Evolutionary conservation across 2,329 filamentous ascomycete genomes (phyloP).

Genomic region (Akanthomyces uredinophilus): DNA sequence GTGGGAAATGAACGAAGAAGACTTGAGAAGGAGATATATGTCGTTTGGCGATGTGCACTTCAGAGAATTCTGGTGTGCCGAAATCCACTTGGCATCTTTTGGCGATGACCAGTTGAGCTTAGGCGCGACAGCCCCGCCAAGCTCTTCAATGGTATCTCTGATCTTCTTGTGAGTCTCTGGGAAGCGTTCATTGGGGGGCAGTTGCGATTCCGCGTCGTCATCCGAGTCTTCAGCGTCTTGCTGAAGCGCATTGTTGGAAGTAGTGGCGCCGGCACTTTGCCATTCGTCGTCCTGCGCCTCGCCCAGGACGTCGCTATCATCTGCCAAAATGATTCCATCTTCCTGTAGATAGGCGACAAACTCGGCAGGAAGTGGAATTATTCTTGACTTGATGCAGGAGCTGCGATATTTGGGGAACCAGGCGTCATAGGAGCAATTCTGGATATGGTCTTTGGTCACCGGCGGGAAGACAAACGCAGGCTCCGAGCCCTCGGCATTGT

Average conservation of each 20-base stretch:
- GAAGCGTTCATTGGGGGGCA: slow-evolving; percentile 54
- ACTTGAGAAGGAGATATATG: slow-evolving; percentile 89
- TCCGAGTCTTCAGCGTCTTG: slow-evolving; percentile 50
- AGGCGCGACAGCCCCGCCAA: slow-evolving; percentile 81
- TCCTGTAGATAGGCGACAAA: slow-evolving; percentile 86
- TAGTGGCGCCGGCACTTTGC: slow-evolving; percentile 30
- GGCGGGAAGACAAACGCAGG: slow-evolving; percentile 65
- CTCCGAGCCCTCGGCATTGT: neutral
- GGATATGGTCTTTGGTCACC: slow-evolving; percentile 77
- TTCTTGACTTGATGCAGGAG: slow-evolving; percentile 77
- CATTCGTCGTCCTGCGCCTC: slow-evolving; percentile 54
- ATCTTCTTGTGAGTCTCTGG: slow-evolving; percentile 72
- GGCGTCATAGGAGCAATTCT: slow-evolving; percentile 88
- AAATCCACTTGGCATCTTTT: slow-evolving; percentile 94
- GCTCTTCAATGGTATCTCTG: slow-evolving; percentile 68
- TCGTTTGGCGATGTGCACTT: slow-evolving; percentile 87
- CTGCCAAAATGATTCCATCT: slow-evolving; percentile 85
- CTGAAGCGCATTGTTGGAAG: slow-evolving; percentile 26
- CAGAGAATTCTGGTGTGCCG: slow-evolving; percentile 76
- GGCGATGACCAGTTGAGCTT: slow-evolving; percentile 98
- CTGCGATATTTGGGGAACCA: slow-evolving; percentile 85
- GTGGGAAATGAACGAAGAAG: slow-evolving; percentile 89
- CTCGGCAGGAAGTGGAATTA: slow-evolving; percentile 68
- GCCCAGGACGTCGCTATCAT: slow-evolving; percentile 50
- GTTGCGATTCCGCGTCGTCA: slow-evolving; percentile 36